phyloP scores from a whole-genome alignment of 2,329 filamentous ascomycete species.

The Cylindrodendrum hubeiense region DNA sequence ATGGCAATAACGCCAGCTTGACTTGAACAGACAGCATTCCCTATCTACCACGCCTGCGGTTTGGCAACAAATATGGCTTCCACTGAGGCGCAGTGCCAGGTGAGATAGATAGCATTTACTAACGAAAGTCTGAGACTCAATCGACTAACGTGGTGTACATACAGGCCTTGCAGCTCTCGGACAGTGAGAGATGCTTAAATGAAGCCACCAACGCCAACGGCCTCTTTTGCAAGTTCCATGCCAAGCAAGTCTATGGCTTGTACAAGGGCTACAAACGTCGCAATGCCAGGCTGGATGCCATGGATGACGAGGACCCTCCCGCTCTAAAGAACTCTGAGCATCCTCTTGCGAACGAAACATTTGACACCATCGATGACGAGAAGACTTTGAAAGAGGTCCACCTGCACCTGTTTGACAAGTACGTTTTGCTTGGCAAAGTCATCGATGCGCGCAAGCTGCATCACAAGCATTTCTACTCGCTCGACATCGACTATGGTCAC shows the following conservation, averaged over 20 bases:
- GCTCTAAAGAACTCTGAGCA: slow-evolving; percentile 25
- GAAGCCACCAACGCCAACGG: slow-evolving; percentile 39
- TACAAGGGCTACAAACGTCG: slow-evolving; percentile 45
- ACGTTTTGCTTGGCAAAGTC: slow-evolving; percentile 36
- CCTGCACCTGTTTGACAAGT: slow-evolving; percentile 38
- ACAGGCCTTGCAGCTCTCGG: slow-evolving; percentile 34
- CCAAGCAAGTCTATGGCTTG: slow-evolving; percentile 38
- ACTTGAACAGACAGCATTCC: too few species aligned
- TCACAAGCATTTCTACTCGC: slow-evolving; percentile 42
- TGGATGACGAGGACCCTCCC: slow-evolving; percentile 30
- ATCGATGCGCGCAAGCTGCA: slow-evolving; percentile 44
- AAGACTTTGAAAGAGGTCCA: slow-evolving; percentile 30
- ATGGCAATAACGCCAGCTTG: too few species aligned
- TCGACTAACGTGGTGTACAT: not conserved
- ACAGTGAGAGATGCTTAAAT: slow-evolving; percentile 72
- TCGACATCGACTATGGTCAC: slow-evolving; percentile 41
- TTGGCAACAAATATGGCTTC: not conserved
- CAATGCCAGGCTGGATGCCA: slow-evolving; percentile 37
- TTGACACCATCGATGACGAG: slow-evolving; percentile 25
- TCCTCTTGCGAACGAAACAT: slow-evolving; percentile 40
- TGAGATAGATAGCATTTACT: not conserved
- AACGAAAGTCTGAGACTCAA: too few species aligned
- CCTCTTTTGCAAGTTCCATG: slow-evolving; percentile 43
- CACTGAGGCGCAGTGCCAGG: not conserved
- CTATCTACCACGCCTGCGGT: too few species aligned